A percentile compares a stretch with the other conserved stretches of the same genome.
phyloP scores from a whole-genome alignment of 1,284 basidiomycete genomes.

The Fomitopsis palustris region DNA sequence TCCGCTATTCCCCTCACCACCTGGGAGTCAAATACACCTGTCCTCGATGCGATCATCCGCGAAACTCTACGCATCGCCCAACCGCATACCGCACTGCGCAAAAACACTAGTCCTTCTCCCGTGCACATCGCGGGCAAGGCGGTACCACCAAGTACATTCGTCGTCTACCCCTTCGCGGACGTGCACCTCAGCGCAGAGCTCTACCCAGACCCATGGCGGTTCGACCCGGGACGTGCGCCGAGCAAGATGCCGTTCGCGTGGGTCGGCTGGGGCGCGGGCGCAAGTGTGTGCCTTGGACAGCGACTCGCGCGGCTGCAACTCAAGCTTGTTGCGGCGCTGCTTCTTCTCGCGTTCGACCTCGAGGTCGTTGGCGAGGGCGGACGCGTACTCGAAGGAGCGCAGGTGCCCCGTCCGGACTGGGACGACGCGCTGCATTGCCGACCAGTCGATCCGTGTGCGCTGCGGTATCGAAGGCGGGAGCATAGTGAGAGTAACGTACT shows the following conservation, averaged over 20 bases:
- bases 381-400: slow-evolving; percentile 29
- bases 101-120: slow-evolving; percentile 61
- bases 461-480: not conserved
- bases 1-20: slow-evolving; percentile 59
- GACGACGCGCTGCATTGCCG: slow-evolving; percentile 68
- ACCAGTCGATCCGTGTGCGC: not conserved
- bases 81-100: slow-evolving; percentile 74
- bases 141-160: slow-evolving; percentile 66
- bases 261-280: slow-evolving; percentile 78
- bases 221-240: slow-evolving; percentile 57
- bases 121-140: slow-evolving; percentile 54
- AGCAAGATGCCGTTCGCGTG: slow-evolving; percentile 53
- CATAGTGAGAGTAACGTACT: not conserved
- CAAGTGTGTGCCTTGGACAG: slow-evolving; percentile 63
- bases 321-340: slow-evolving; percentile 62
- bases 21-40: slow-evolving; percentile 66
- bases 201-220: slow-evolving; percentile 71
- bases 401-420: slow-evolving; percentile 64
- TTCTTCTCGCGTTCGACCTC: slow-evolving; percentile 58
- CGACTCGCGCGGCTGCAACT: slow-evolving; percentile 68
- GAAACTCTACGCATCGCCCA: slow-evolving; percentile 74
- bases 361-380: slow-evolving; percentile 50
- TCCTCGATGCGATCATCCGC: slow-evolving; percentile 65
- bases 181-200: slow-evolving; percentile 67
- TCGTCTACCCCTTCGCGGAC: slow-evolving; percentile 74